These are phyloP conservation scores for Purpureocillium lavendulum DNA, from an alignment of 2,329 filamentous ascomycete species.

Conservation along the genomic window DNA sequence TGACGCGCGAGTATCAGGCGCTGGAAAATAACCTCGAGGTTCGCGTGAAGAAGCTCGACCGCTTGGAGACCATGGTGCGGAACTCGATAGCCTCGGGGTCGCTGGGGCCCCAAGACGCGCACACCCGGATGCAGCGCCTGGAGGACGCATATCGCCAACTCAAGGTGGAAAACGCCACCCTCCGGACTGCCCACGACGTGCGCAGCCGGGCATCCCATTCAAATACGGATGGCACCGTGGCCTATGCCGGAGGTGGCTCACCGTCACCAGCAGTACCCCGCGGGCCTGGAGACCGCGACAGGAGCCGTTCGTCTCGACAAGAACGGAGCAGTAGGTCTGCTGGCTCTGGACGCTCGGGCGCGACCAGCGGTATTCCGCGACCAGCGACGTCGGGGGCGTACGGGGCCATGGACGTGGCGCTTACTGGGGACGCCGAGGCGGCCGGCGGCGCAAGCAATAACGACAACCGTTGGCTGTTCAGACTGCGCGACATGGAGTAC, in stretches of 20 bases:
- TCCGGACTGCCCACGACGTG: slow-evolving; percentile 55
- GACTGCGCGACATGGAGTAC: slow-evolving; percentile 79
- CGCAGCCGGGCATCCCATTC: slow-evolving; percentile 40
- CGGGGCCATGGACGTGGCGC: slow-evolving; percentile 18
- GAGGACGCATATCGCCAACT: slow-evolving; percentile 55
- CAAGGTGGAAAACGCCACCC: slow-evolving; percentile 59
- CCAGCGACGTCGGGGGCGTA: slow-evolving; percentile 13
- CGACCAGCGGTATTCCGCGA: slow-evolving; percentile 16
- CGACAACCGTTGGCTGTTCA: slow-evolving; percentile 75
- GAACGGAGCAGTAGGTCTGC: slow-evolving; percentile 21
- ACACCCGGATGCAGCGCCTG: slow-evolving; percentile 41
- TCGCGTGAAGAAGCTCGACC: slow-evolving; percentile 77
- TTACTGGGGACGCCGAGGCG: slow-evolving; percentile 14
- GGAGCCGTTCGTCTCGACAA: slow-evolving; percentile 27
- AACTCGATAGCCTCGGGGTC: slow-evolving; percentile 49
- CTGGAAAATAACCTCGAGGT: slow-evolving; percentile 74
- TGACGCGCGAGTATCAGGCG: slow-evolving; percentile 85
- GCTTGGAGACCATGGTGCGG: slow-evolving; percentile 71
- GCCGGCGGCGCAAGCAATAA: slow-evolving; percentile 28
- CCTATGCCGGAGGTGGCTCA: slow-evolving; percentile 32
- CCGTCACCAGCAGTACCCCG: slow-evolving; percentile 47
- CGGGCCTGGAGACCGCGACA: slow-evolving; percentile 38
- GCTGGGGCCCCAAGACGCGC: slow-evolving; percentile 32
- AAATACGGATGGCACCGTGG: slow-evolving; percentile 23
- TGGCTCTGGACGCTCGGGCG: slow-evolving; percentile 19